Conservation (phyloP, 306 rosid species). For the Pterocarpus santalinus region DNA sequence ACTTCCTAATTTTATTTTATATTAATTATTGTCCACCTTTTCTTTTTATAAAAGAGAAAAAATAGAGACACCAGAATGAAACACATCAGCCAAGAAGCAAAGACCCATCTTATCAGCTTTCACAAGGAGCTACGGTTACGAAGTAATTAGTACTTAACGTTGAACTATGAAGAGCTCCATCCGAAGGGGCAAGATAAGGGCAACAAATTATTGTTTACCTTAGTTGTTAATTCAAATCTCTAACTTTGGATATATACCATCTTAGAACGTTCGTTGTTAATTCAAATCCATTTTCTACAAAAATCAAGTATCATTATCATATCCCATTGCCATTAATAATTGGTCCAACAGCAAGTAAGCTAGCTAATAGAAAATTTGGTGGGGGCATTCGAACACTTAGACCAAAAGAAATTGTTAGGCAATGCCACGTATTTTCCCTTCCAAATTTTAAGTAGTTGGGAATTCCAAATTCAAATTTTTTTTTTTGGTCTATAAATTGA, state of each 20-base stretch:
- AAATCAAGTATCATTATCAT: background rate
- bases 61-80: no score
- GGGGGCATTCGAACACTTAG: background rate
- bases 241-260: background rate
- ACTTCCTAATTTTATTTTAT: no score
- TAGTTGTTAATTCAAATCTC: background rate
- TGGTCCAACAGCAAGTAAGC: background rate
- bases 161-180: no score
- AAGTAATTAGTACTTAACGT: no score
- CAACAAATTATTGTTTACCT: background rate
- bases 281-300: constrained; percentile 17
- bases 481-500: constrained; percentile 23
- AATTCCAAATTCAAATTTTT: no score
- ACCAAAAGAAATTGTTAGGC: background rate
- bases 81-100: no score
- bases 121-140: no score
- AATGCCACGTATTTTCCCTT: background rate
- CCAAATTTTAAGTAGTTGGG: constrained; percentile 5
- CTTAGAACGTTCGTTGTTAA: background rate
- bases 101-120: no score
- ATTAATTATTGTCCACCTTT: no score
- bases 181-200: no score
- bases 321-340: background rate
- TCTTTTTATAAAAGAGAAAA: no score
- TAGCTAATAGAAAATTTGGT: background rate